Evolutionary conservation across 2,329 filamentous ascomycete species (phyloP), one percentile per base, ranked within the genome.

Genomic region (Talaromyces sp.): DNA sequence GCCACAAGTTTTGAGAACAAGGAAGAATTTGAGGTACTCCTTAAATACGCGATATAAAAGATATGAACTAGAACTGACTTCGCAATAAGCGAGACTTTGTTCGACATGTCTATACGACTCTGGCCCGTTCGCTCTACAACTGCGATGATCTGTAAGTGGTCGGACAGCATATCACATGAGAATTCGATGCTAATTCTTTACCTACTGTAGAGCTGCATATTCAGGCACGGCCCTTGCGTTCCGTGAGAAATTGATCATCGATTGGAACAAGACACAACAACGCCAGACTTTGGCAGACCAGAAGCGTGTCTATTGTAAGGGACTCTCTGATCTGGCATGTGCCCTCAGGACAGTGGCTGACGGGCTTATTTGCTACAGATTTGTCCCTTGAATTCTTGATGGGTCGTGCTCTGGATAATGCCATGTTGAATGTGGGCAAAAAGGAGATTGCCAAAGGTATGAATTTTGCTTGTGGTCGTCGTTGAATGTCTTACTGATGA

Each of bases 191-290:
- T 59, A 27, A 41, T 14, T 4, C 35, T 24, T 22, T 39, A 39
- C 19, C 24, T 24, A 16, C 5, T 2, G 19, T 33, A 85, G 87
- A 63, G 95, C 95, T 62, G 93, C 93, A 37, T 99, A 99, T 79
- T 88, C 91, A 8, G 95, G 94, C 69, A 92, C 93, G 50, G 92
- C 92, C 69, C 82, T 99, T 73, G 94, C 95, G 31, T 94, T 99
- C 81, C 88, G 95, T 73, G 94, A 99, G 77, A 89, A 93, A 61
- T 83, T 99, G 75, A 89, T 99, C 73, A 89, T 95, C 68, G 92
- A 96, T 71, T 99, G 95, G 95, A 99, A 98, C 82, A 93, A 90
- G 80, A 99, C 95, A 56, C 95, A 99, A 82, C 95, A 99, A 82
- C 89, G 90, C 67, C 95, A 99, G 80, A 97, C 94, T 0, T 92